Conservation (phyloP, 148 eudicot species). For the Fagopyrum homotropicum region DNA sequence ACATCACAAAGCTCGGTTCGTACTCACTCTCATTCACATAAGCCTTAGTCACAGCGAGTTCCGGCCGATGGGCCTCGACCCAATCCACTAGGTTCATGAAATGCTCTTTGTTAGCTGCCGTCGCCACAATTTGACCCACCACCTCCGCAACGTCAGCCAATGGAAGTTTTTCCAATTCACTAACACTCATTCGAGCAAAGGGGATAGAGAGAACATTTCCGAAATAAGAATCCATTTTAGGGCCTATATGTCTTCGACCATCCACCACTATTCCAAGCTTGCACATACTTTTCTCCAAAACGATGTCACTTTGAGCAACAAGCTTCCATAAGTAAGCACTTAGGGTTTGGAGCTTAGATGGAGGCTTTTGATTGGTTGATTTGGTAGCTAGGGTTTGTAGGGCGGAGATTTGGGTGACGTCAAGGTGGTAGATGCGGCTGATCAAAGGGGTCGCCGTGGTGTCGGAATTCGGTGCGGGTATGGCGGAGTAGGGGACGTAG, state of each 20-base stretch:
- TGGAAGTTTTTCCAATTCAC: constrained; percentile 30
- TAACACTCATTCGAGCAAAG: constrained; percentile 29
- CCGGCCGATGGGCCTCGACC: constrained; percentile 68
- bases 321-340: constrained; percentile 67
- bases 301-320: constrained; percentile 23
- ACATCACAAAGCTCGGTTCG: constrained; percentile 60
- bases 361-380: neutral
- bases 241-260: constrained; percentile 43
- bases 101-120: constrained; percentile 42
- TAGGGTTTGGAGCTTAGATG: constrained; percentile 47
- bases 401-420: constrained; percentile 21
- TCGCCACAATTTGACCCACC: constrained; percentile 37
- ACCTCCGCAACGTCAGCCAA: constrained; percentile 24
- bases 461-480: constrained; percentile 15
- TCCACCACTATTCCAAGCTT: constrained; percentile 68
- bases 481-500: constrained; percentile 32
- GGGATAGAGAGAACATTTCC: constrained; percentile 66
- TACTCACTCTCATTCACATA: constrained; percentile 27
- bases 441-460: neutral
- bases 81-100: constrained; percentile 62
- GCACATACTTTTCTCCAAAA: constrained; percentile 15
- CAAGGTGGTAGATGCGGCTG: constrained; percentile 49
- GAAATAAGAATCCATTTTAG: constrained; percentile 32
- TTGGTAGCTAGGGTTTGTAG: constrained; percentile 37
- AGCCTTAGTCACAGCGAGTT: constrained; percentile 34